Evolutionary conservation across 495 filamentous ascomycete species (phyloP), one percentile per base, ranked within the genome.

Genomic region (Parachaetomium inaequale): DNA sequence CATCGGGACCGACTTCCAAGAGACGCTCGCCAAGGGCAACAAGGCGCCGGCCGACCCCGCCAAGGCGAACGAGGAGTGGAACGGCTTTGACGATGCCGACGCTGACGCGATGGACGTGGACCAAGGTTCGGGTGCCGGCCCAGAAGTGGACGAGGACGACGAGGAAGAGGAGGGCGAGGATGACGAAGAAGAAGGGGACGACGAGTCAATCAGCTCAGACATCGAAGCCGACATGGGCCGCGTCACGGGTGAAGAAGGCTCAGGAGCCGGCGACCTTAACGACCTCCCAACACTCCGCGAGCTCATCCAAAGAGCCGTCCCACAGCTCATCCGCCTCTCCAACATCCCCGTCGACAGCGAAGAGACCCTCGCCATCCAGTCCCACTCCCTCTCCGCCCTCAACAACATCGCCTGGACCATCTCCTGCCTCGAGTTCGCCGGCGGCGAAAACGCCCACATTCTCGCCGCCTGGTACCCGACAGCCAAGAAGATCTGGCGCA

Each of bases 391-490:
- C 7, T 76, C 76, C 15, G 76, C 81, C 10, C 72, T 87, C 29
- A 85, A 82, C 69, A 87, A 87, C 65, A 83, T 87, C 56, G 71
- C 85, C 17, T 87, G 85, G 85, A 81, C 83, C 17, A 69, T 83
- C 14, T 78, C 78, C 15, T 75, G 74, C 56, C 69, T 84, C 51
- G 78, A 82, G 40, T 80, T 82, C 45, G 68, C 74, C 10, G 66
- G 73, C 11, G 70, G 65, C 23, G 70, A 76, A 58, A 78, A 76
- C 71, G 55, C 68, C 28, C 70, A 72, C 55, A 68, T 85, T 61
- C 63, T 72, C 49, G 62, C 63, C 21, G 72, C 72, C 34, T 87
- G 84, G 84, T 69, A 70, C 15, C 76, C 79, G 3, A 63, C 77
- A 7, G 77, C 82, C 7, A 72, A 79, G 56, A 70, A 72, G 34